Percentiles rank a stretch among this genome's conserved stretches.
Conservation (phyloP, 1,284 basidiomycete genomes). For the Leucoagaricus sp. region DNA sequence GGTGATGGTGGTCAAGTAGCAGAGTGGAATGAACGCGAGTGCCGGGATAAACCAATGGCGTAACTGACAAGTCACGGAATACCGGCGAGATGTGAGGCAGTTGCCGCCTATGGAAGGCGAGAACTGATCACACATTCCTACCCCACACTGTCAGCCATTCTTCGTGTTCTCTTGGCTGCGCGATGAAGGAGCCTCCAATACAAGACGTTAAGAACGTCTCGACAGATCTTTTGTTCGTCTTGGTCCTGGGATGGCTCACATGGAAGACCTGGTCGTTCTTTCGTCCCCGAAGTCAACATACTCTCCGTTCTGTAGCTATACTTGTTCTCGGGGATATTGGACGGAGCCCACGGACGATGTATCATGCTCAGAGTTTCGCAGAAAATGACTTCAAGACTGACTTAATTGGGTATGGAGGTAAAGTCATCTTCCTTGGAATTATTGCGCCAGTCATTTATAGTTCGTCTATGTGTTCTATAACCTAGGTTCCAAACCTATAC, state of each 20-base stretch:
- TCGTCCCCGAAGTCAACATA: constrained; percentile 41
- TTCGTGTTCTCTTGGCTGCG: neutral
- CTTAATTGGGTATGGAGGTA: constrained; percentile 87
- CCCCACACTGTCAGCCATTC: neutral
- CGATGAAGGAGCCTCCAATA: neutral
- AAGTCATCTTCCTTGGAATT: constrained; percentile 19
- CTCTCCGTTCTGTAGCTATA: constrained; percentile 74
- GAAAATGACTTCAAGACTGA: constrained; percentile 79
- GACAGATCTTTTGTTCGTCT: constrained; percentile 16
- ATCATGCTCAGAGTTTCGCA: constrained; percentile 93
- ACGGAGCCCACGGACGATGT: constrained; percentile 97
- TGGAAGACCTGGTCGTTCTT: constrained; percentile 33
- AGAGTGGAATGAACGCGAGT: neutral
- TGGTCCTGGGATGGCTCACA: constrained; percentile 27
- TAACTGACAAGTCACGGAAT: neutral
- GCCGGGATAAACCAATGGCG: neutral
- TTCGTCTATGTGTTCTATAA: neutral
- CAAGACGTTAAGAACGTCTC: constrained; percentile 13
- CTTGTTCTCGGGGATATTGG: constrained; percentile 97
- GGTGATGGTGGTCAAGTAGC: neutral
- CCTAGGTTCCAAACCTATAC: constrained; percentile 74
- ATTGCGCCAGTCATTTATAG: neutral
- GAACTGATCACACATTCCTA: neutral
- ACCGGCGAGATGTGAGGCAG: neutral
- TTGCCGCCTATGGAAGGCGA: neutral